These are phyloP conservation scores for Scheffersomyces spartinae DNA, from an alignment of 805 yeast species.

Conservation along the genomic window DNA sequence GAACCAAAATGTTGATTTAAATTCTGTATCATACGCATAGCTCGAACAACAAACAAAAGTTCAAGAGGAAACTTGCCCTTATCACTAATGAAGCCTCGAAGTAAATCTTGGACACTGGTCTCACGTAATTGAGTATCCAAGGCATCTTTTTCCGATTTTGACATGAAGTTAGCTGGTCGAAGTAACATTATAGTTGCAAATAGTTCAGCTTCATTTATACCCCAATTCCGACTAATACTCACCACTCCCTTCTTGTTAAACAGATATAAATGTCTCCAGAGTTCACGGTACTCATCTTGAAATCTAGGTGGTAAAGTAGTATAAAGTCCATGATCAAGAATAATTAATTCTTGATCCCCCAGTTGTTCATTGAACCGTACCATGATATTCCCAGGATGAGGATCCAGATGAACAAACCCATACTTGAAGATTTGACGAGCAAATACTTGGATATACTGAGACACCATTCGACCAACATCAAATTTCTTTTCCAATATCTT, in stretches of 20 bases:
- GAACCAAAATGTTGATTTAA: conserved; percentile 54
- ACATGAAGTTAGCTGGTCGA: conserved; percentile 27
- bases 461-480: conserved; percentile 32
- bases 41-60: conserved; percentile 51
- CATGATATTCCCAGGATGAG: conserved; percentile 73
- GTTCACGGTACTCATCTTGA: conserved; percentile 40
- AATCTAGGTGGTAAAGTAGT: conserved; percentile 40
- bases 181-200: conserved; percentile 46
- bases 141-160: conserved; percentile 10
- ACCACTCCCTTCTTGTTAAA: conserved; percentile 37
- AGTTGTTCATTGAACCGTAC: conserved; percentile 26
- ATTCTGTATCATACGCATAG: conserved; percentile 67
- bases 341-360: conserved; percentile 42
- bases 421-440: conserved; percentile 52
- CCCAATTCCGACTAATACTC: conserved; percentile 49
- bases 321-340: conserved; percentile 69
- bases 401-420: conserved; percentile 65
- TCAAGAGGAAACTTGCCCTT: conserved; percentile 57
- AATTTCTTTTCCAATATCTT: conserved; percentile 27
- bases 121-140: too few species aligned
- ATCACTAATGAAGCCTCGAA: conserved; percentile 35
- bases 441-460: conserved; percentile 37
- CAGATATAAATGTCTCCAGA: conserved; percentile 55
- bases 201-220: conserved; percentile 52
- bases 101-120: too few species aligned